Base-by-base conservation (phyloP, 2,329 filamentous ascomycete genomes). In the Lachnellula subtilissima region DNA sequence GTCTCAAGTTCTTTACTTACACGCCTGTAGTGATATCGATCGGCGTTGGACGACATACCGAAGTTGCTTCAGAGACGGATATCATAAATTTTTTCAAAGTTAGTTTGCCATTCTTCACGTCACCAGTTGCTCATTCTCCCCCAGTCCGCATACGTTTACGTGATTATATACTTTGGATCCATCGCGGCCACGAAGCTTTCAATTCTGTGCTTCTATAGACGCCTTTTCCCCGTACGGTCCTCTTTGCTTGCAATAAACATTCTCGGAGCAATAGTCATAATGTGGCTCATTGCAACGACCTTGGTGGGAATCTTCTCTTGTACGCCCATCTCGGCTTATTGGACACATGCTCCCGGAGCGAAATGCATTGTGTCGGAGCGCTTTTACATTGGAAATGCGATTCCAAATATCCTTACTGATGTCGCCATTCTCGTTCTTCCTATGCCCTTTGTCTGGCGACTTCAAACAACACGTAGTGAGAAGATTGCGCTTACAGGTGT, bases 391-490 rank as follows among this genome's bases (percentile, higher is more conserved):
- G 53, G 43, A 2, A 55, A 58, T 46, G 43, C 48, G 11, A 45
- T 53, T 14, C 46, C 50, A 8, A 60, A 51, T 22, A 52, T 60
- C 25, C 17, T 55, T 48, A 57, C 37, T 4, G 57, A 60, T 28
- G n/a, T 58, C 23, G 39, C 49, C 12, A 60, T 60, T 40, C 52
- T 60, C 8, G 15, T 32, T 15, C 36, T 55, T 32, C 56, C 56
- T 3, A 42, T 55, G 9, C 39, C n/a, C 8, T 22, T n/a, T n/a
- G 40, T 59, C 9, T 59, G 52, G 45, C 52, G 49, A 8, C 50
- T 56, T 11, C 49, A 56, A 9, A 40, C 46, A n/a, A 12, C 32
- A 5, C 35, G n/a, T 15, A 14, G 15, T 5, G 14, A 54, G 37
- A 54, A 50, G 52, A 7, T 54, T 25, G 45, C 22, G 23, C 32